A percentile compares a stretch with the other conserved stretches of the same genome.
Evolutionary conservation across 1,139 yeast species (phyloP).

Genomic region (Pichia sp.): DNA sequence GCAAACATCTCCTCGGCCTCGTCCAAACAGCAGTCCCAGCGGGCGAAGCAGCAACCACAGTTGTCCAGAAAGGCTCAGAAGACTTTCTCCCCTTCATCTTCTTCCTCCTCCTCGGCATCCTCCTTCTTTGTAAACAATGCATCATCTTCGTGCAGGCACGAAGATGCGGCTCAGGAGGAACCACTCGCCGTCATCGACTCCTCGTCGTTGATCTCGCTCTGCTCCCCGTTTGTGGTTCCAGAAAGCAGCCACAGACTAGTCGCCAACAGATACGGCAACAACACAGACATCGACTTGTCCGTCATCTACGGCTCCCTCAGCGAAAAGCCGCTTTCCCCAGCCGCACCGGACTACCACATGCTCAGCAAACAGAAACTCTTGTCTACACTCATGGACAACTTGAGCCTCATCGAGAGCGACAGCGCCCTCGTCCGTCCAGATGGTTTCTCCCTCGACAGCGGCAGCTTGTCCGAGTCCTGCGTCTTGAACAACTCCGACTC

Average conservation of each 20-base stretch:
- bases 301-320: constrained; percentile 17
- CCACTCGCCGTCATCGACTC: constrained; percentile 8
- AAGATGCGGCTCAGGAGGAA: not conserved
- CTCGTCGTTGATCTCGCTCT: constrained; percentile 19
- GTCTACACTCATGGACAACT: not conserved
- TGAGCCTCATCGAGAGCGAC: not conserved
- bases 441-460: not conserved
- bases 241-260: constrained; percentile 10
- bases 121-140: not conserved
- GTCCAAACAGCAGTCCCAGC: too few species aligned
- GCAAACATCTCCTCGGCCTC: too few species aligned
- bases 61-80: too few species aligned
- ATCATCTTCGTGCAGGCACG: not conserved
- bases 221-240: constrained; percentile 23
- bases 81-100: not conserved
- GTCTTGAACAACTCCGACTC: constrained; percentile 3
- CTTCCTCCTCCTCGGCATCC: not conserved
- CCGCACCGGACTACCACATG: not conserved
- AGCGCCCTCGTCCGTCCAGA: not conserved
- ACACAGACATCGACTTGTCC: constrained; percentile 13
- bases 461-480: not conserved
- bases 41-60: too few species aligned
- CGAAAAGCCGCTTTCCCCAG: not conserved
- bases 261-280: constrained; percentile 12
- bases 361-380: not conserved